Percentiles rank a stretch among this genome's conserved stretches.
These are phyloP conservation scores for Colletotrichum navitas DNA, from an alignment of 2,329 filamentous ascomycete genomes.

Conservation along the genomic window DNA sequence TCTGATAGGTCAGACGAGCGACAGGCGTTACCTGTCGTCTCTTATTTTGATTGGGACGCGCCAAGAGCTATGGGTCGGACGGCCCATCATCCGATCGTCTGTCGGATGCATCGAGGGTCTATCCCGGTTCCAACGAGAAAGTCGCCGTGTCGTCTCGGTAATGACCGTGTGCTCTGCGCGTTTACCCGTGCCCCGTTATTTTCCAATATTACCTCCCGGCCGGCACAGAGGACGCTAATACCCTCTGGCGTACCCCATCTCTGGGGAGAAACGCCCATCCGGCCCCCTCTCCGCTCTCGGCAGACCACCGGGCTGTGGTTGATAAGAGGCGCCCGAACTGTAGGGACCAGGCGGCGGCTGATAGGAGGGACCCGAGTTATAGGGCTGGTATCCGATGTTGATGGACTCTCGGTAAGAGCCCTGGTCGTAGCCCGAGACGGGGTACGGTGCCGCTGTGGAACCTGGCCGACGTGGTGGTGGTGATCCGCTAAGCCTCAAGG, in stretches of 20 bases:
- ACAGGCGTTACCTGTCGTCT: conserved; percentile 3
- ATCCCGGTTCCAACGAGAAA: not conserved
- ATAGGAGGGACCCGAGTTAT: conserved; percentile 18
- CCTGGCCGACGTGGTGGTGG: not conserved
- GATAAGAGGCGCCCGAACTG: not conserved
- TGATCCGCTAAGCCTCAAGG: conserved; percentile 10
- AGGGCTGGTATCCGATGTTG: conserved; percentile 34
- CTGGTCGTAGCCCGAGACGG: conserved; percentile 29
- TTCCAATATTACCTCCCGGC: no score
- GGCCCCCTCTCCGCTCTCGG: conserved; percentile 37
- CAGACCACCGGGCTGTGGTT: conserved; percentile 21
- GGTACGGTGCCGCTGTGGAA: conserved; percentile 7
- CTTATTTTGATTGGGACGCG: not conserved
- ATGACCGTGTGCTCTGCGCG: not conserved
- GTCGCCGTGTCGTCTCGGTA: not conserved
- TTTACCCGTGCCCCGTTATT: not conserved
- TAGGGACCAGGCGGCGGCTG: not conserved
- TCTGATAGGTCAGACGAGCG: not conserved
- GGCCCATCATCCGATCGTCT: conserved; percentile 1
- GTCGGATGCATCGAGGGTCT: not conserved
- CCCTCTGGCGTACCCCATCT: not conserved
- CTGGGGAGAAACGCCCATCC: conserved; percentile 32
- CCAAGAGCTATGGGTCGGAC: not conserved
- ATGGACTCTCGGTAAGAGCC: conserved; percentile 36
- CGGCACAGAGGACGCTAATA: no score